Base-by-base conservation (phyloP, 2,329 filamentous ascomycete genomes). In the Alternaria ventricosa region DNA sequence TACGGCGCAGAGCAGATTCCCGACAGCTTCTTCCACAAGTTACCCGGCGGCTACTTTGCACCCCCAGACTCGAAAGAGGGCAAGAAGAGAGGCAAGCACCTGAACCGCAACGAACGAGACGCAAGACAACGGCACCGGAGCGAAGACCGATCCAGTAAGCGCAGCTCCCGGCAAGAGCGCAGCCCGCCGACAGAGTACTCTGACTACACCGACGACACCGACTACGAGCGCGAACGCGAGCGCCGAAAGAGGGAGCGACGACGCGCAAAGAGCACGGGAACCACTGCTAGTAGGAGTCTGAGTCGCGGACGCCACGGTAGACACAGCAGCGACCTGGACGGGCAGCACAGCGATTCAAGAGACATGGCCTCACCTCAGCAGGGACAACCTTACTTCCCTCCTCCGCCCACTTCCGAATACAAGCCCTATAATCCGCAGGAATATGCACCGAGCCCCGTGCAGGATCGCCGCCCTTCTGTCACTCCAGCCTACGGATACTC, bases 1-100 rank as follows among this genome's bases (percentile, higher is more conserved):
- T 77, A 77, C 71, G 79, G 78, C 61, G 78, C 76, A 46, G 77
- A 79, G 60, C 75, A 74, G 66, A 78, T 80, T 60, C 78, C 78
- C 36, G 79, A 81, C 74, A 76, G 68, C 55, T 67, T 79, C 61
- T 80, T 79, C 55, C 76, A 81, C 44, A 72, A 73, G 23, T 73
- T 80, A 20, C 79, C 79, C 49, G 79, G 78, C 45, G 77, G 77
- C 60, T 80, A 72, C 66, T 81, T 79, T 65, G 78, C 69, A 7
- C 71, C 77, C 4, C 60, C 64, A 56, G 74, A 79, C 20, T 70
- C 73, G 28, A 79, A 75, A 50, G 66, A 70, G 18, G 64, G 56
- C 30, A 73, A 75, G 57, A 68, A 67, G 12, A 61, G 61, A 49
- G 66, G 68, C 41, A 74, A 69, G 36, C 36, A 41, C 36, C 1